Base-by-base conservation (phyloP, 768 basidiomycete genomes). In the Paxillus ammoniavirescens region DNA sequence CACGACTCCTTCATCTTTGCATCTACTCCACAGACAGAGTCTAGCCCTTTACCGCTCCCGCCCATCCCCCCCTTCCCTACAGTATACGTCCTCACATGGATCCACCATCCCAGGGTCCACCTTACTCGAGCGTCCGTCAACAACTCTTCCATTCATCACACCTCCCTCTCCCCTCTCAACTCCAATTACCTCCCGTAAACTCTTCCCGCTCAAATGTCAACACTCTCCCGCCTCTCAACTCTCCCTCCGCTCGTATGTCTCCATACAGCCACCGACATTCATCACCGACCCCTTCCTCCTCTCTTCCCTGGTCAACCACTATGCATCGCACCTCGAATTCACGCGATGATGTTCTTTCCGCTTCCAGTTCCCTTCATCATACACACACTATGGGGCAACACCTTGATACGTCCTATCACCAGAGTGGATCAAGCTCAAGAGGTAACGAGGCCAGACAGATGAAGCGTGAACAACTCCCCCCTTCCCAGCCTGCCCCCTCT, bases 81-180 rank as follows among this genome's bases (percentile, higher is more conserved):
- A 49, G 53, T 47, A 54, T 31, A 33, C 42, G 33, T 26, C 42
- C 23, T 23, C 33, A 17, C 12, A 68, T 69, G 67, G 67, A 67
- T 57, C 47, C 57, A 42, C 53, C 72, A 56, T 57, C 71, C 5
- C 63, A 70, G 33, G 67, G 67, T 50, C 61, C 65, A n/a, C 59
- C 66, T 10, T 65, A 66, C 58, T 54, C 65, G 4, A 49, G 55
- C 36, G 62, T 64, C 0, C 67, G 67, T 5, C 67, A 67, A 12
- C 72, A 72, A 45, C 69, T 75, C 49, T 78, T 76, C 59, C 72
- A 72, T 28, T 73, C 75, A 1, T 63, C 72, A 3, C 77, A 76
- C 58, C 74, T 77, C 26, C 76, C 76, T 0, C 76, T 75, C 0
- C 77, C 77, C 0, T 73, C 75, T 0, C 72, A 73, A 52, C 67